Percentiles rank a stretch among this genome's conserved stretches.
phyloP scores from a whole-genome alignment of 83 land plant species.

The Picea abies region DNA sequence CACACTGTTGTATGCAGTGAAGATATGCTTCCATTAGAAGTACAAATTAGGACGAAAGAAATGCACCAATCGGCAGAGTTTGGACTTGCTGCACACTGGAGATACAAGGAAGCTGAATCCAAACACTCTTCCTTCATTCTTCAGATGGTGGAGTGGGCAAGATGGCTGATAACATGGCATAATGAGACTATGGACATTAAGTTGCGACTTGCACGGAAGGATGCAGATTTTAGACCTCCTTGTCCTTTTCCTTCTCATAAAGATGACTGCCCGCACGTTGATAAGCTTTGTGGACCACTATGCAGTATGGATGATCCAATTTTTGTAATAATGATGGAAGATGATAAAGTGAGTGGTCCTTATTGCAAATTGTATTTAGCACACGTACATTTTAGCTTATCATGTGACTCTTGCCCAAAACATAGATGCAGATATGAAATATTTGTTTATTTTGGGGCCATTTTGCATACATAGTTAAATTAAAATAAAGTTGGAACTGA shows the following conservation, averaged over 20 bases:
- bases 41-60: conserved; percentile 88
- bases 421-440: neutral
- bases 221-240: conserved; percentile 50
- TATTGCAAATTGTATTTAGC: neutral
- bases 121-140: conserved; percentile 73
- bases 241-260: conserved; percentile 84
- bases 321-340: conserved; percentile 79
- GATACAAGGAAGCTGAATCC: conserved; percentile 88
- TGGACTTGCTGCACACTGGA: conserved; percentile 98
- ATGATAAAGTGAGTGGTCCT: conserved; percentile 60
- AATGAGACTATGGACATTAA: conserved; percentile 80
- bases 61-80: conserved; percentile 97
- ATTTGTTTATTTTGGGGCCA: neutral
- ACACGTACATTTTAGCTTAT: neutral
- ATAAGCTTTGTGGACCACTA: conserved; percentile 31
- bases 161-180: conserved; percentile 96
- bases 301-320: conserved; percentile 71
- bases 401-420: neutral
- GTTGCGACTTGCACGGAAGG: conserved; percentile 39
- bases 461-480: too few species aligned
- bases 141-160: conserved; percentile 96
- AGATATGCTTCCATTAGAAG: conserved; percentile 81
- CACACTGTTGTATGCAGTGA: conserved; percentile 89
- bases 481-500: too few species aligned
- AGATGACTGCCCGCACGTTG: conserved; percentile 64